A percentile compares a stretch with the other conserved stretches of the same genome.
phyloP scores from a whole-genome alignment of 345 rosid species.

The Gossypium raimondii region DNA sequence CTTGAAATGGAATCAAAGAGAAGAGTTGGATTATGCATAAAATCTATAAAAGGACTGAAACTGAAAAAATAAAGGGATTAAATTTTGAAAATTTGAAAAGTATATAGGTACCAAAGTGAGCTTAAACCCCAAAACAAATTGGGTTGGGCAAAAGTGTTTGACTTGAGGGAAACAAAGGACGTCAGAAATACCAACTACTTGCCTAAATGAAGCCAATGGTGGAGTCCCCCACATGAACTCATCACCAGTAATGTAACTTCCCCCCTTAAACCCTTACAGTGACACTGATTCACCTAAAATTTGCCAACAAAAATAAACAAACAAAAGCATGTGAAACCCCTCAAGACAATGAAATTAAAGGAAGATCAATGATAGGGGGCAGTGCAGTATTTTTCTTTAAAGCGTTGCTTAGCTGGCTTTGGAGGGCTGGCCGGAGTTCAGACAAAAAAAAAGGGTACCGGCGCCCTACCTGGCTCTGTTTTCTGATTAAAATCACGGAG shows the following conservation, averaged over 20 bases:
- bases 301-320: too few species aligned
- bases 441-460: slow-evolving; percentile 11
- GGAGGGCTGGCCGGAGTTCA: slow-evolving; percentile 39
- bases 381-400: not conserved
- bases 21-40: not conserved
- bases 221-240: not conserved
- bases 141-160: not conserved
- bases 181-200: not conserved
- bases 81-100: too few species aligned
- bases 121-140: too few species aligned
- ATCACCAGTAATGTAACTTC: too few species aligned
- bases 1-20: not conserved
- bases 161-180: not conserved
- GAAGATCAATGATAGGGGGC: not conserved
- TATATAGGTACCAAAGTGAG: too few species aligned
- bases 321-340: not conserved
- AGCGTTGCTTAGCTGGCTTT: slow-evolving; percentile 35
- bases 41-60: too few species aligned
- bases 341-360: not conserved
- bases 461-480: slow-evolving; percentile 25
- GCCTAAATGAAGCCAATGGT: not conserved
- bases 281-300: too few species aligned
- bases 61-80: too few species aligned
- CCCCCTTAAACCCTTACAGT: too few species aligned
- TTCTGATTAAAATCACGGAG: slow-evolving; percentile 10